Percentiles rank a stretch among this genome's conserved stretches.
phyloP scores from a whole-genome alignment of 2,329 filamentous ascomycete species.

The Colletotrichum euphorbiae region DNA sequence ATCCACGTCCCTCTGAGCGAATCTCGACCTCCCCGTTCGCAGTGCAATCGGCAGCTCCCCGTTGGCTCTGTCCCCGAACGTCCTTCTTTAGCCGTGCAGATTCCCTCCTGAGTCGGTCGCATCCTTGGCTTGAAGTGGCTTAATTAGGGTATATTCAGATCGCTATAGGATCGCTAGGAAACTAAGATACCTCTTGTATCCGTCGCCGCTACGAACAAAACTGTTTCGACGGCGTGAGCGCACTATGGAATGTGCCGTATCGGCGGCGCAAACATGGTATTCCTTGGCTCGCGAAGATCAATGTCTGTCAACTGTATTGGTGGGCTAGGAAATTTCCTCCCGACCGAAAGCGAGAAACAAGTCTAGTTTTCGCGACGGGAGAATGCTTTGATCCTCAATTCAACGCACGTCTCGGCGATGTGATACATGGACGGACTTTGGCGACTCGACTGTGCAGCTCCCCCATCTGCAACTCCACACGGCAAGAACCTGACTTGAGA shows the following conservation, averaged over 20 bases:
- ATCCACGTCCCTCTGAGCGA: not conserved
- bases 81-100: not conserved
- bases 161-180: not conserved
- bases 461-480: conserved; percentile 5
- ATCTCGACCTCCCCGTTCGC: not conserved
- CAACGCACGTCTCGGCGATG: conserved; percentile 36
- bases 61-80: conserved; percentile 8
- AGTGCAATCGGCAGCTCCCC: conserved; percentile 24
- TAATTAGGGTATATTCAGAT: not conserved
- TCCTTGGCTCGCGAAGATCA: not conserved
- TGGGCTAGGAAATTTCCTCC: not conserved
- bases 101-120: not conserved
- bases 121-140: not conserved
- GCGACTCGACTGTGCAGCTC: conserved; percentile 26
- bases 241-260: not conserved
- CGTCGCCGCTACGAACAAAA: not conserved
- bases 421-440: conserved; percentile 39
- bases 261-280: not conserved
- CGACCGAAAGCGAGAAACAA: not conserved
- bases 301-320: not conserved
- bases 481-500: conserved; percentile 26
- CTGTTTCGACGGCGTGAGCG: not conserved
- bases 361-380: not conserved
- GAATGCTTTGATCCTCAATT: conserved; percentile 35
- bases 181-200: not conserved